phyloP scores from a whole-genome alignment of 306 rosid genomes.

The Gillenia trifoliata region DNA sequence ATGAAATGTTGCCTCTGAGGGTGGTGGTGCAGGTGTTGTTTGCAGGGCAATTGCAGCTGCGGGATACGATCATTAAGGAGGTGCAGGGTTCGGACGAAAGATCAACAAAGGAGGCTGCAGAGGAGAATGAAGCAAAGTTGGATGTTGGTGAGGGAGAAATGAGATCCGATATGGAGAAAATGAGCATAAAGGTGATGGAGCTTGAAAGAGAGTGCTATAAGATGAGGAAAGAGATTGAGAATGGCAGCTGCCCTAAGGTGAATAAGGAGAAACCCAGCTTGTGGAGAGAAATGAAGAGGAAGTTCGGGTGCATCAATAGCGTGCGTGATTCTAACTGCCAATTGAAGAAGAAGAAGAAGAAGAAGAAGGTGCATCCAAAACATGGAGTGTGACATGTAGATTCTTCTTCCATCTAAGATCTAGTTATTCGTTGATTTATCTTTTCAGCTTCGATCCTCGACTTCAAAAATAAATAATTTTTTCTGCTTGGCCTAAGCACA shows the following conservation, averaged over 20 bases:
- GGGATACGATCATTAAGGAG: conserved; percentile 28
- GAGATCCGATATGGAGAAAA: conserved; percentile 29
- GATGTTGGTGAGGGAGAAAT: conserved; percentile 9
- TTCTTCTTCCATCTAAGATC: background rate
- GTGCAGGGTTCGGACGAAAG: conserved; percentile 15
- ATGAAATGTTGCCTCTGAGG: conserved; percentile 42
- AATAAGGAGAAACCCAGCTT: conserved; percentile 36
- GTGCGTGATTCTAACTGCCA: conserved; percentile 27
- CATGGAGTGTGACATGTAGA: background rate
- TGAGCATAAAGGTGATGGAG: conserved; percentile 34
- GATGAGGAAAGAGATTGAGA: conserved; percentile 41
- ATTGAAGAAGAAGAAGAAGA: conserved; percentile 39
- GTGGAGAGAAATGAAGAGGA: conserved; percentile 60
- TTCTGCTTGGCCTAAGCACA: background rate
- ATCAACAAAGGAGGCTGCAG: conserved; percentile 6
- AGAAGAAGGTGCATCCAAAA: conserved; percentile 32
- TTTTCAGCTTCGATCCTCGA: background rate
- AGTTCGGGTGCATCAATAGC: conserved; percentile 45
- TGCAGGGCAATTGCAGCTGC: conserved; percentile 35
- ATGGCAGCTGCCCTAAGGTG: conserved; percentile 21
- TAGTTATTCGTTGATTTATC: background rate
- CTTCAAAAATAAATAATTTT: background rate
- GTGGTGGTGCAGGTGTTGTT: conserved; percentile 41
- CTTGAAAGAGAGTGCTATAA: conserved; percentile 40
- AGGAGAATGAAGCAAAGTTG: conserved; percentile 12